Conservation (phyloP, 139 green algal species). For the Micractinium conductrix region DNA sequence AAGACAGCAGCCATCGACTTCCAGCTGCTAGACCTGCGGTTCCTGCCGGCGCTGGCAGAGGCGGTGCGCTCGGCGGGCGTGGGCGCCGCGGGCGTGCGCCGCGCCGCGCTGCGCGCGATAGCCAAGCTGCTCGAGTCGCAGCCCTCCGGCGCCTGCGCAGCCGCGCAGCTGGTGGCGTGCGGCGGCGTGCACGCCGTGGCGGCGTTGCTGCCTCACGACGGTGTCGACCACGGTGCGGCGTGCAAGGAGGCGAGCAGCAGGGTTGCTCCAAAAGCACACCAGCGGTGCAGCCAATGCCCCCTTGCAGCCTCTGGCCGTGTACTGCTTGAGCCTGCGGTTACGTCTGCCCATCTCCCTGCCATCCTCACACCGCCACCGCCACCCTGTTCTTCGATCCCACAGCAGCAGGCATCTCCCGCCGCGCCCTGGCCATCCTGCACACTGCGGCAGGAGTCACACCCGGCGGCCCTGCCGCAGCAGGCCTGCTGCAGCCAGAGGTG, state of each 20-base stretch:
- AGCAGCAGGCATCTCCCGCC: neutral
- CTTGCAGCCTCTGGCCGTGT: no score
- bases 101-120: slow-evolving; percentile 7
- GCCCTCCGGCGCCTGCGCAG: neutral
- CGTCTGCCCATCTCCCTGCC: no score
- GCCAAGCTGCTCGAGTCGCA: slow-evolving; percentile 1
- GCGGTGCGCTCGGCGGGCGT: neutral
- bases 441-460: neutral
- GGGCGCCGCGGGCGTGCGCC: neutral
- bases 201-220: neutral
- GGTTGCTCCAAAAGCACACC: no score
- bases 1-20: neutral
- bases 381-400: no score
- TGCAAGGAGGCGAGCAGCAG: no score
- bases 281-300: no score
- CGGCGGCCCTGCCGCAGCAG: neutral
- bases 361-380: no score
- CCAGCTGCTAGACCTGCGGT: slow-evolving; percentile 1
- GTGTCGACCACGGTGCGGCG: neutral
- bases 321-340: no score
- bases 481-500: neutral
- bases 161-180: slow-evolving; percentile 18
- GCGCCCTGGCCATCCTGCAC: slow-evolving; percentile 26
- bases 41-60: neutral
- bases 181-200: neutral